Evolutionary conservation across 202 grass and related monocot genomes (phyloP).

Genomic region (Carex sylvatica): DNA sequence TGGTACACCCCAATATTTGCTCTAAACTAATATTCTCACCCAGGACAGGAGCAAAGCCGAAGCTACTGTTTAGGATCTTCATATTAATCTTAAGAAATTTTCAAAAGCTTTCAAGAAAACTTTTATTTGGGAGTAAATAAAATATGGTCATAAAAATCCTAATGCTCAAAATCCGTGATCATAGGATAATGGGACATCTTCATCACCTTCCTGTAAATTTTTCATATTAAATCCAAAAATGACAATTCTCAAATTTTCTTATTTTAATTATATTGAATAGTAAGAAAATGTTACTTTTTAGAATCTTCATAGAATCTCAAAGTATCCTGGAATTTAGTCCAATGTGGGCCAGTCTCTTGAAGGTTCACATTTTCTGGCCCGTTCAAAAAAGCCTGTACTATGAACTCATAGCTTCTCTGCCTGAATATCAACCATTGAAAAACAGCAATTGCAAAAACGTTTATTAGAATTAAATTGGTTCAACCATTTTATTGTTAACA

Average conservation of each 20-base stretch:
- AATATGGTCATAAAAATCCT: neutral
- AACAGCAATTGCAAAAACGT: neutral
- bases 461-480: neutral
- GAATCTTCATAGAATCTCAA: constrained; percentile 70
- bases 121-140: neutral
- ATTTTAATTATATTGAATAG: neutral
- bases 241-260: constrained; percentile 5
- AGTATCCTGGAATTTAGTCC: constrained; percentile 76
- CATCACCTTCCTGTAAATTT: neutral
- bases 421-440: constrained; percentile 35
- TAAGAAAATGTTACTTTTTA: constrained; percentile 51
- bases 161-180: neutral
- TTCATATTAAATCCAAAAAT: neutral
- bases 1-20: neutral
- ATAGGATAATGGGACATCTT: neutral
- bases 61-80: neutral
- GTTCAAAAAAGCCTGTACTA: constrained; percentile 86
- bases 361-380: constrained; percentile 87
- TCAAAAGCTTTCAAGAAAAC: neutral
- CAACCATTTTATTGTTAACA: constrained; percentile 3
- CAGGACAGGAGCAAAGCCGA: neutral
- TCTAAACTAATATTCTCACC: neutral
- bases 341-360: constrained; percentile 84
- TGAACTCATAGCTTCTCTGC: constrained; percentile 72
- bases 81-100: neutral